Base-by-base conservation (phyloP, 176 grass and related monocot species). In the Eremochloa ophiuroides region DNA sequence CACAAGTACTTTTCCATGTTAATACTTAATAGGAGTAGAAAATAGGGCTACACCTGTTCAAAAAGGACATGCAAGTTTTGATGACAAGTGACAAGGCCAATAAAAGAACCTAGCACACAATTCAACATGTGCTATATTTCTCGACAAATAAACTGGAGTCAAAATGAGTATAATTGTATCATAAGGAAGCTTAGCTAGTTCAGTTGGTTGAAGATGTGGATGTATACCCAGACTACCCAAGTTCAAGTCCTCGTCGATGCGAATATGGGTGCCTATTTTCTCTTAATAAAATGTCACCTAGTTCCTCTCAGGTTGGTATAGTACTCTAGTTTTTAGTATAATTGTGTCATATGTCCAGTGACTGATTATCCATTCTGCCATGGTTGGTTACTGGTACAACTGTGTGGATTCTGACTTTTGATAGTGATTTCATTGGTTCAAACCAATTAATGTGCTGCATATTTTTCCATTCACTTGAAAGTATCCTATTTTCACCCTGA, bases 101-200 rank as follows among this genome's bases (percentile, higher is more conserved):
- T 39, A 61, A 60, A 79, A 26, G 10, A 61, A 66, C 60, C 38
- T 61, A 47, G 6, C 46, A 18, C 28, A 44, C 14, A 23, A 31
- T 86, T 42, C 25, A 80, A 55, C 23, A 73, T 64, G 25, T 5
- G 25, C 8, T 9, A 31, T n/a, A 70, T 29, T 58, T 74, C 15
- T 6, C 10, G 14, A 55, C 14, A 72, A 43, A 63, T 27, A 44
- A 75, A 66, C 8, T 25, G 8, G 14, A 77, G 17, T 48, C 20
- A 50, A 69, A 82, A 82, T 51, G n/a, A 69, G 18, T 47, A 67
- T 3, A 87, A 66, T 56, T 48, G 46, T 3, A 16, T 46, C 43
- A 46, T 16, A 46, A 46, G 43, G 14, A 46, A 46, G 13, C 43
- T 46, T 14, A 46, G 14, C 43, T 47, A 47, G 46, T 16, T 48